These are phyloP conservation scores for Alternaria angustiovoidea DNA, from an alignment of 2,329 filamentous ascomycete genomes.

Conservation along the genomic window DNA sequence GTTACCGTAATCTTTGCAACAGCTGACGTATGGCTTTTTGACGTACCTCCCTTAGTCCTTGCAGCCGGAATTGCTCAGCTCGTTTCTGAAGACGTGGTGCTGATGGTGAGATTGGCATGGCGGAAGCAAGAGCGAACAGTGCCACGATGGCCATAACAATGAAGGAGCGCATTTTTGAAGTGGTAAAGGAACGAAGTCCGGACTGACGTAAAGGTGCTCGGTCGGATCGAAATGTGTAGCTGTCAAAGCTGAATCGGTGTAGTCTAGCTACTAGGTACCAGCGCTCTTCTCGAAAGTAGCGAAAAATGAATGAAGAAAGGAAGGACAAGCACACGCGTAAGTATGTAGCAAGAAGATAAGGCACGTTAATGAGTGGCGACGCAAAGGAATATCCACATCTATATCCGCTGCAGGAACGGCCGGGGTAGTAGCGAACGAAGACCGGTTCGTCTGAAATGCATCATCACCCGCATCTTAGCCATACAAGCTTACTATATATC, in stretches of 20 bases:
- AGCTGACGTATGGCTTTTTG: neutral
- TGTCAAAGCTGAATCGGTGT: conserved; percentile 14
- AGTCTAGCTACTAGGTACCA: conserved; percentile 15
- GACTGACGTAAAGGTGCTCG: conserved; percentile 1
- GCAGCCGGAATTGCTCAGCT: conserved; percentile 43
- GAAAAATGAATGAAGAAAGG: conserved; percentile 13
- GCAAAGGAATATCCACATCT: conserved; percentile 13
- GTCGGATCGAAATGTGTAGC: conserved; percentile 2
- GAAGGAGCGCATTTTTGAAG: conserved; percentile 36
- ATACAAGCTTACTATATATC: conserved; percentile 31
- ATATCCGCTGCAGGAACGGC: conserved; percentile 22
- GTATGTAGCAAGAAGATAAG: conserved; percentile 21
- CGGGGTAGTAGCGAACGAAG: conserved; percentile 18
- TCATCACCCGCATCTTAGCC: conserved; percentile 18
- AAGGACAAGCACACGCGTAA: conserved; percentile 1
- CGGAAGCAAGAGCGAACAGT: conserved; percentile 33
- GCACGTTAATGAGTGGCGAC: conserved; percentile 8
- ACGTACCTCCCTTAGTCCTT: conserved; percentile 47
- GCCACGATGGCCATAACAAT: conserved; percentile 37
- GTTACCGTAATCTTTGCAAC: neutral
- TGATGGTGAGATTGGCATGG: conserved; percentile 47
- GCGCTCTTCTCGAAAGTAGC: conserved; percentile 29
- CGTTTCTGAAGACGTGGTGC: conserved; percentile 44
- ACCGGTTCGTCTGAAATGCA: conserved; percentile 23
- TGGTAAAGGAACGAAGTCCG: neutral